Conservation (phyloP, 345 rosid species). For the Eutrema yunnanense region DNA sequence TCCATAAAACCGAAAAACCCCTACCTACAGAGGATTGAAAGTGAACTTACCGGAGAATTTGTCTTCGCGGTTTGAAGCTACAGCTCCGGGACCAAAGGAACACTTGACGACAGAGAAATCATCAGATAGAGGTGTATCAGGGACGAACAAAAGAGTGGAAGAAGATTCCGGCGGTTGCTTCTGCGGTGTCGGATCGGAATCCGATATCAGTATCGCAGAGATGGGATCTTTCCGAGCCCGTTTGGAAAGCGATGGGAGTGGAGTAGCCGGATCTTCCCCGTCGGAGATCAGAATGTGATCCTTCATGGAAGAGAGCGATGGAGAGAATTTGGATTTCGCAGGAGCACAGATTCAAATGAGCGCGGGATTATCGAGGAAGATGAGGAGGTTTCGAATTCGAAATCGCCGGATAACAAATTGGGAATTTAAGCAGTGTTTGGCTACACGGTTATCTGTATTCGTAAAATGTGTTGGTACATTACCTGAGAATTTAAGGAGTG, state of each 20-base stretch:
- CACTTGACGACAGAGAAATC: constrained; percentile 38
- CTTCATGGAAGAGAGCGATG: constrained; percentile 10
- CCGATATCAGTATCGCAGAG: constrained; percentile 22
- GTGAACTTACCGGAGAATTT: constrained; percentile 37
- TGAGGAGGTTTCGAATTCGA: not conserved
- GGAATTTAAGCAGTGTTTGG: not conserved
- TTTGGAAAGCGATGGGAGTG: constrained; percentile 24
- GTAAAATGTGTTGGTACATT: not conserved
- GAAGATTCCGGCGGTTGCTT: constrained; percentile 31
- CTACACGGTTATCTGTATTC: not conserved
- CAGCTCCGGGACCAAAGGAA: constrained; percentile 18
- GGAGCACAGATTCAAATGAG: not conserved
- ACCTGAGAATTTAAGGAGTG: not conserved
- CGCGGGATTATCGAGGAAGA: constrained; percentile 27
- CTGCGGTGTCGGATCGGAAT: constrained; percentile 30
- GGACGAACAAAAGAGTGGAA: constrained; percentile 40
- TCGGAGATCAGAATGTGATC: constrained; percentile 31
- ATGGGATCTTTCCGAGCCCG: constrained; percentile 13
- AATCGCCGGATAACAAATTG: not conserved
- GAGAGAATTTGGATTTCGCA: not conserved
- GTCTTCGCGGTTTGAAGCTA: constrained; percentile 18
- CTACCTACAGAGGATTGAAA: not conserved
- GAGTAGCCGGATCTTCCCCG: constrained; percentile 25
- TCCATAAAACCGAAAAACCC: not conserved
- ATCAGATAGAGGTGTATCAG: constrained; percentile 66